Evolutionary conservation across 2,329 filamentous ascomycete genomes (phyloP), one percentile per base, ranked within the genome.

Genomic region (Paracamarosporium sp.): DNA sequence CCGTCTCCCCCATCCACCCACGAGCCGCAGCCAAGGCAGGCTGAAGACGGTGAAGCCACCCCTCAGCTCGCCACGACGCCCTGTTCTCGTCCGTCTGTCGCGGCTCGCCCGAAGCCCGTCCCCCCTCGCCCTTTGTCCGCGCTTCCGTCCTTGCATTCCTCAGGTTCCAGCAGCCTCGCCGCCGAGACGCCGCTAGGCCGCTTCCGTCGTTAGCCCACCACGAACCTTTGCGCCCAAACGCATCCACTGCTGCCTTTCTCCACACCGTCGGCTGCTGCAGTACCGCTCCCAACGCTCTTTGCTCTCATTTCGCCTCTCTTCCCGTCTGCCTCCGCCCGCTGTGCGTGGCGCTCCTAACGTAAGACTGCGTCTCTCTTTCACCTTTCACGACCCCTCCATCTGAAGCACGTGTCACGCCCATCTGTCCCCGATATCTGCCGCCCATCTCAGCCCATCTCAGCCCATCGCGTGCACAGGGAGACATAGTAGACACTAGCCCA

Each of bases 161-260:
- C 43, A 48, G 36, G 35, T 24, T 47, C 48, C 53, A 56, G 57
- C 50, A 60, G 50, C 56, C 44, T 45, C 53, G 65, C n/a, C 43
- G 43, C 64, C 65, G 58, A 68, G 65, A 36, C 57, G 46, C 53
- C 38, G 59, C 65, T 68, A 64, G 12, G 61, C 67, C 61, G n/a
- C 50, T 60, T 68, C 55, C 56, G 56, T 63, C 50, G 63, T 66
- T 51, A 51, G 48, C 48, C 33, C 48, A 51, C 48, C 48, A 33
- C 27, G 36, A 54, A 60, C 50, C 55, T 60, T 52, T 57, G 47
- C 58, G 46, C 51, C 35, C 66, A 65, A 67, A 54, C 57, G 66
- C 66, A 61, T n/a, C 66, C 62, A 61, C 61, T 65, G 64, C 67
- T 67, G 66, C 67, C 64, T 69, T 65, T 54, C 63, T 63, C 66